Evolutionary conservation across 306 rosid genomes (phyloP), one percentile per base, ranked within the genome.

Genomic region (Medicago arabica): DNA sequence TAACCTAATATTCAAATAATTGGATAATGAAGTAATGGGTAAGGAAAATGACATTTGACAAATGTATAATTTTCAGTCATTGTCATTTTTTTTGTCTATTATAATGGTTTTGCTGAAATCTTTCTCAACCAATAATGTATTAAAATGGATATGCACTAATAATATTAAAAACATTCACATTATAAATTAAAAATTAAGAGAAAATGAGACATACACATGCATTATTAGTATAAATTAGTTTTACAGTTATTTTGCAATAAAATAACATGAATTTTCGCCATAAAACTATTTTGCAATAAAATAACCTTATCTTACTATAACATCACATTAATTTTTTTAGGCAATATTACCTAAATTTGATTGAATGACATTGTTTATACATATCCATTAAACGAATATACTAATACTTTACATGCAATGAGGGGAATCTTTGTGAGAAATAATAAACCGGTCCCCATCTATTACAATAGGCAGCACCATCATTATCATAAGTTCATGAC

Each of bases 391-490:
- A 51, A 51, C 1, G 7, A 51, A 50, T 50, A 50, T 50, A 21
- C 25, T 51, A 69, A 18, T 62, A 64, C 73, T 67, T 64, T 51
- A 9, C 72, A 74, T 51, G 75, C 25, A 72, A n/a, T 25, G 72
- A 40, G 51, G 84, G 81, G 80, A 86, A 81, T 85, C 90, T 82
- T 80, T 67, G 62, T 74, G 72, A 67, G 80, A 80, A 89, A 75
- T 77, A 67, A 80, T 81, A 54, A 72, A 65, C 58, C n/a, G 78
- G 81, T 84, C 83, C 83, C 79, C 83, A 28, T 67, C 75, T 34
- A 79, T 14, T 19, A 53, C 63, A 51, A 67, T 67, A 63, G 70
- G 74, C 40, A 70, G 18, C 82, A 76, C 75, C 80, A 78, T 82
- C 80, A 72, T 83, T 72, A 81, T 70, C 84, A 78, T 79, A 60